A percentile compares a stretch with the other conserved stretches of the same genome.
These are phyloP conservation scores for Pyronema omphalodes DNA, from an alignment of 495 filamentous ascomycete species.

Conservation along the genomic window DNA sequence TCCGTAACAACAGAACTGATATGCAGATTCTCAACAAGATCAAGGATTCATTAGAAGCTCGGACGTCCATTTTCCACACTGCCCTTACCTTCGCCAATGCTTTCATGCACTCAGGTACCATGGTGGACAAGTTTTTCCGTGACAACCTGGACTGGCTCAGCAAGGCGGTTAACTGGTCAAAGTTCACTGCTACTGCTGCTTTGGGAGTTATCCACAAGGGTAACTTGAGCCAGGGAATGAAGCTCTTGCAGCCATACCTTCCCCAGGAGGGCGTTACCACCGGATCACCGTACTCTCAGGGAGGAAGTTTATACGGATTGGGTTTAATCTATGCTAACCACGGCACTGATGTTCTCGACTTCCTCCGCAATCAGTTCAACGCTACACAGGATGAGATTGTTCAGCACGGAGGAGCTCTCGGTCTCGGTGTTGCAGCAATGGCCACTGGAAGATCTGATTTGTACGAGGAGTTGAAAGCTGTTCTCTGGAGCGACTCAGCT, in stretches of 20 bases:
- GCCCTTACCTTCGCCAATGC: conserved; percentile 93
- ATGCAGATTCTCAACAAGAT: conserved; percentile 86
- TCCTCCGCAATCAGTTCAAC: conserved; percentile 72
- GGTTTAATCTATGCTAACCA: conserved; percentile 97
- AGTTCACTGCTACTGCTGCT: conserved; percentile 94
- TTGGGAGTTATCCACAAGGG: conserved; percentile 92
- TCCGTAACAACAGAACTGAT: conserved; percentile 77
- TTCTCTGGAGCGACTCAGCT: conserved; percentile 81
- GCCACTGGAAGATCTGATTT: conserved; percentile 78
- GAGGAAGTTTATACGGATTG: conserved; percentile 85
- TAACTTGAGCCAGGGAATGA: conserved; percentile 79
- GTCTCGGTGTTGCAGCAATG: conserved; percentile 94
- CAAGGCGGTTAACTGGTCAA: conserved; percentile 99
- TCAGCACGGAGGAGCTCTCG: conserved; percentile 88
- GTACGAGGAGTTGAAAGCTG: conserved; percentile 72
- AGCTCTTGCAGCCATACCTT: conserved; percentile 86
- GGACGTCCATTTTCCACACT: conserved; percentile 97
- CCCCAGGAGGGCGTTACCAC: conserved; percentile 52
- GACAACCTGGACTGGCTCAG: conserved; percentile 96
- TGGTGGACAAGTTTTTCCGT: conserved; percentile 90
- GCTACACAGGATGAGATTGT: conserved; percentile 83
- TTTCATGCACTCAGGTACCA: conserved; percentile 99
- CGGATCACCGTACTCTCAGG: conserved; percentile 78
- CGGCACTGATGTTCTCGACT: conserved; percentile 76
- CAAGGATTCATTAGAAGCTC: conserved; percentile 79